Evolutionary conservation across 495 filamentous ascomycete species (phyloP).

Genomic region (Xylaria longipes): DNA sequence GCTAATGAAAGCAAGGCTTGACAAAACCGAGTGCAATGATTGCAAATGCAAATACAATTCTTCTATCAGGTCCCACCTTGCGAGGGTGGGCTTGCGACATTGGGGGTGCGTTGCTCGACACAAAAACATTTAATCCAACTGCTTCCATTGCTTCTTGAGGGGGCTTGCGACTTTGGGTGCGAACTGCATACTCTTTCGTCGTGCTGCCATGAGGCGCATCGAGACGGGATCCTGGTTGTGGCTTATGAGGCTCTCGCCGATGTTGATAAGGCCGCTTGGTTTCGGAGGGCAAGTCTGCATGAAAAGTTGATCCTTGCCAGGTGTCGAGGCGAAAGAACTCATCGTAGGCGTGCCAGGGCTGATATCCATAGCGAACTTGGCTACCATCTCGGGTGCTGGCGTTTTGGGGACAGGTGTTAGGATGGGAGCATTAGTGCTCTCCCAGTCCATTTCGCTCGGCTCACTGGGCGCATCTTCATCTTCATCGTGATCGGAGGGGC

Average conservation of each 20-base stretch:
- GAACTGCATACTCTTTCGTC: conserved; percentile 83
- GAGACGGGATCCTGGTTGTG: conserved; percentile 59
- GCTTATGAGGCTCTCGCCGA: conserved; percentile 43
- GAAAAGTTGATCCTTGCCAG: conserved; percentile 58
- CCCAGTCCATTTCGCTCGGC: conserved; percentile 39
- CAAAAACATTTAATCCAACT: conserved; percentile 20
- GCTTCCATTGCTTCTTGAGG: conserved; percentile 60
- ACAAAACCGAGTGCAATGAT: conserved; percentile 4
- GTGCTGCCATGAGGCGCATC: conserved; percentile 72
- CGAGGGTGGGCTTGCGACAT: conserved; percentile 15
- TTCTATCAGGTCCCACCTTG: background rate
- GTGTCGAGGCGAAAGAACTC: conserved; percentile 27
- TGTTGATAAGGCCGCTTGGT: conserved; percentile 53
- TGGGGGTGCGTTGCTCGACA: background rate
- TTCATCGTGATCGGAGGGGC: conserved; percentile 47
- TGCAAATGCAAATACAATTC: conserved; percentile 12
- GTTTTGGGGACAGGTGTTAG: conserved; percentile 61
- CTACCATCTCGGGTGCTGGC: conserved; percentile 57
- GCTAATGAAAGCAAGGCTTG: conserved; percentile 14
- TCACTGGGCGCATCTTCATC: conserved; percentile 46
- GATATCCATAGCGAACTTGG: conserved; percentile 49
- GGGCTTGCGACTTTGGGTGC: conserved; percentile 81
- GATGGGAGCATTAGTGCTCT: conserved; percentile 32
- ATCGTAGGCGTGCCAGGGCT: conserved; percentile 42
- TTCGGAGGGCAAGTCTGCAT: conserved; percentile 80